Conservation (phyloP, 1,284 basidiomycete genomes). For the Cutaneotrichosporon sp. region DNA sequence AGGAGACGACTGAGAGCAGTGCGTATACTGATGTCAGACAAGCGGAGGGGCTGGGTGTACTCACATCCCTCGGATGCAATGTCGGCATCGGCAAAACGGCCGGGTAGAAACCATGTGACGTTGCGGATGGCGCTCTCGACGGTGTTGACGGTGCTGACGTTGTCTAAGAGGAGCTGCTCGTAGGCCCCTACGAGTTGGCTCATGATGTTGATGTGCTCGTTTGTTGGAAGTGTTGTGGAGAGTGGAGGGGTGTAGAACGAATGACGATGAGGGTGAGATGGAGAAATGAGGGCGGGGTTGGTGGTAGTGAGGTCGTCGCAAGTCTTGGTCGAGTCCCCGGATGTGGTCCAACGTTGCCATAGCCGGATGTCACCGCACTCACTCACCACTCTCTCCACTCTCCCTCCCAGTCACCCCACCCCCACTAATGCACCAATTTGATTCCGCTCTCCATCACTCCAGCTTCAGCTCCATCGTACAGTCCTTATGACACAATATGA, state of each 20-base stretch:
- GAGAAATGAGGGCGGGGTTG: too few species aligned
- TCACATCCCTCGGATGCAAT: conserved; percentile 82
- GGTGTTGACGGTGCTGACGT: conserved; percentile 75
- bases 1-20: conserved; percentile 39
- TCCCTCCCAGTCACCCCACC: too few species aligned
- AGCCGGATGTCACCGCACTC: too few species aligned
- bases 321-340: too few species aligned
- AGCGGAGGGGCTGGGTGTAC: conserved; percentile 45
- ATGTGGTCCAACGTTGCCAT: too few species aligned
- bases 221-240: background rate
- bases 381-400: too few species aligned
- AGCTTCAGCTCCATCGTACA: too few species aligned
- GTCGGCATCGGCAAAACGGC: conserved; percentile 94
- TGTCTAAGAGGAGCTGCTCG: conserved; percentile 73
- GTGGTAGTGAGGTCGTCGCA: too few species aligned
- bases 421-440: too few species aligned
- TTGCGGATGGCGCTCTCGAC: conserved; percentile 83
- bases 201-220: conserved; percentile 1
- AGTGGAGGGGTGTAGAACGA: background rate
- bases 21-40: conserved; percentile 39
- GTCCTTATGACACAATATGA: too few species aligned
- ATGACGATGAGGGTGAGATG: background rate
- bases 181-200: conserved; percentile 53
- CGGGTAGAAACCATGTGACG: conserved; percentile 89
- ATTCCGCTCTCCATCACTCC: too few species aligned